phyloP scores from a whole-genome alignment of 306 rosid genomes.

The Biancaea sappan region DNA sequence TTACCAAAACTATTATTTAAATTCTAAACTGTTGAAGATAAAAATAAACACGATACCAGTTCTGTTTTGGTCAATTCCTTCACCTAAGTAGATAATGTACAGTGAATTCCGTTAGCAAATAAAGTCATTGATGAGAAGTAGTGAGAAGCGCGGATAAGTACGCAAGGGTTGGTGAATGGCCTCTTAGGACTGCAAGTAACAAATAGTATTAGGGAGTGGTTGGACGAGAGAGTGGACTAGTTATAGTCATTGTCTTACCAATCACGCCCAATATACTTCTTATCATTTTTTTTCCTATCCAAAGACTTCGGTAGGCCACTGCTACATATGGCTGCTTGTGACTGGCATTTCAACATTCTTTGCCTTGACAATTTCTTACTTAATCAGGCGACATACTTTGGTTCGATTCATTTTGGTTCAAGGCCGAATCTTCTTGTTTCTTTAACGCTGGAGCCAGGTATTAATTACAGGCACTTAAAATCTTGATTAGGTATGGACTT shows the following conservation, averaged over 20 bases:
- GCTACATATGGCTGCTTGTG: neutral
- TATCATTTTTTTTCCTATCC: neutral
- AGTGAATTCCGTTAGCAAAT: neutral
- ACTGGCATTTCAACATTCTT: neutral
- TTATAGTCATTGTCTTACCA: neutral
- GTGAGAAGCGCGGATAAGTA: neutral
- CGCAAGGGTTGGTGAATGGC: neutral
- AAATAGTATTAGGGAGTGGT: neutral
- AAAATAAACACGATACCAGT: no score
- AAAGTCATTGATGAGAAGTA: neutral
- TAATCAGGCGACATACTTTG: neutral
- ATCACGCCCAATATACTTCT: neutral
- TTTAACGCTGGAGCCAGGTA: neutral
- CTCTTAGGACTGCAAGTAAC: neutral
- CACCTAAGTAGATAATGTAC: no score
- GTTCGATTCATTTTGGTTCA: neutral
- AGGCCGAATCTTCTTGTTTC: neutral
- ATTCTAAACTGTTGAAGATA: no score
- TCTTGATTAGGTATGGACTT: constrained; percentile 25
- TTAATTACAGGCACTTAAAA: neutral
- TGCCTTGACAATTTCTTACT: neutral
- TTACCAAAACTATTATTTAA: no score
- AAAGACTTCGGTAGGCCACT: neutral
- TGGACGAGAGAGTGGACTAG: neutral
- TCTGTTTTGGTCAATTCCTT: no score